Percentiles rank a stretch among this genome's conserved stretches.
Conservation (phyloP, 2,329 filamentous ascomycete genomes). For the Clarireedia sp. region DNA sequence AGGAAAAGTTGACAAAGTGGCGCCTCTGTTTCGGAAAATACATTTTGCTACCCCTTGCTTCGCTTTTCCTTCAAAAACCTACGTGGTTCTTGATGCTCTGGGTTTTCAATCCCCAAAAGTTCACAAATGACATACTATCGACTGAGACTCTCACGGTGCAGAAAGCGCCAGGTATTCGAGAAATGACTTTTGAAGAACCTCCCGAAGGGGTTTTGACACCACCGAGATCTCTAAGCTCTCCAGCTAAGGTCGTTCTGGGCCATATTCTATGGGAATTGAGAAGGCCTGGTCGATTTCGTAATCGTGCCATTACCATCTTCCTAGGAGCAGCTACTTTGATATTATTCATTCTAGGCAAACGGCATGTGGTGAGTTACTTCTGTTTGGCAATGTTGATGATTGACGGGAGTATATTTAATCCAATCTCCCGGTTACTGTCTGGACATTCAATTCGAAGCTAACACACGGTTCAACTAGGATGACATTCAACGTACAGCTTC, state of each 20-base stretch:
- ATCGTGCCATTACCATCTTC: constrained; percentile 9
- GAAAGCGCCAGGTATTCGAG: too few relatives aligned
- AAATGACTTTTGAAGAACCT: constrained; percentile 1
- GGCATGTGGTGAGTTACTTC: constrained; percentile 6
- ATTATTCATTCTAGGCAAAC: constrained; percentile 9
- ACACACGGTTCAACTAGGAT: constrained; percentile 4
- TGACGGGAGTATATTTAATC: background rate
- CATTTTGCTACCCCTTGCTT: too few relatives aligned
- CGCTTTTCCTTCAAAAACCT: too few relatives aligned
- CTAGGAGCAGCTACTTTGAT: constrained; percentile 12
- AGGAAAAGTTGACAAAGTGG: too few relatives aligned
- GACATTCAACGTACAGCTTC: constrained; percentile 13
- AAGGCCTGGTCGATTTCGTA: constrained; percentile 17
- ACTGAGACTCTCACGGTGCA: too few relatives aligned
- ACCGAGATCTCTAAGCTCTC: constrained; percentile 5
- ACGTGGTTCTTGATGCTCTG: too few relatives aligned
- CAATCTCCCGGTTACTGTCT: background rate
- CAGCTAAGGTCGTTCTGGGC: constrained; percentile 11
- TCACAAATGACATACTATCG: too few relatives aligned
- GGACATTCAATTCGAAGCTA: background rate
- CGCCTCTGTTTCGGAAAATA: too few relatives aligned
- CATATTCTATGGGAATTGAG: constrained; percentile 15
- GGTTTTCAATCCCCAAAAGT: too few relatives aligned
- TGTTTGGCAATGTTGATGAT: background rate
- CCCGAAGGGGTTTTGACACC: background rate